Conservation (phyloP, 2,329 filamentous ascomycete genomes). For the Alternaria viburni region DNA sequence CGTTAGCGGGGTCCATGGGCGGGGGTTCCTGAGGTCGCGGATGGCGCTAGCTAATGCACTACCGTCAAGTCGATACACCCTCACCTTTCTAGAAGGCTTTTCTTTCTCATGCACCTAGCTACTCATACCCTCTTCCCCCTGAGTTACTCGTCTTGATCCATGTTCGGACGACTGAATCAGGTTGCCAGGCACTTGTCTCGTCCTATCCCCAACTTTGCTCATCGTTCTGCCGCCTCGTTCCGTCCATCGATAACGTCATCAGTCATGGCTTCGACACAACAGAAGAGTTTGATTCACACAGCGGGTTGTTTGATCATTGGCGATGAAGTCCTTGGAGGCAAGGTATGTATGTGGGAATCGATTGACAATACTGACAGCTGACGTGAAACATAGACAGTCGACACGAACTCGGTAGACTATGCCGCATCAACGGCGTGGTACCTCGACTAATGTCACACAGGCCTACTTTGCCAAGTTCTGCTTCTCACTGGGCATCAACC, state of each 20-base stretch:
- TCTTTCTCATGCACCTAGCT: conserved; percentile 24
- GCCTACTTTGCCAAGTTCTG: conserved; percentile 70
- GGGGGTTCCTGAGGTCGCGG: conserved; percentile 12
- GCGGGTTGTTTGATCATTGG: conserved; percentile 94
- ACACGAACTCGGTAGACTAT: conserved; percentile 63
- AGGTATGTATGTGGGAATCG: conserved; percentile 62
- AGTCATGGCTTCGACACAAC: conserved; percentile 58
- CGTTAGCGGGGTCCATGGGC: conserved; percentile 13
- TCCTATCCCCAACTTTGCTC: conserved; percentile 64
- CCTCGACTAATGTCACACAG: conserved; percentile 27
- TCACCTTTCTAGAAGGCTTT: conserved; percentile 5
- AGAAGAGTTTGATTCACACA: conserved; percentile 77
- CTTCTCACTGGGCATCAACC: conserved; percentile 67
- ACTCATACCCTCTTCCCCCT: conserved; percentile 13
- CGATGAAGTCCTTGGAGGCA: conserved; percentile 94
- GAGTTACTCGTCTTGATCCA: conserved; percentile 47
- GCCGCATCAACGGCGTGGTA: not conserved
- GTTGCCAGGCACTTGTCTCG: conserved; percentile 73
- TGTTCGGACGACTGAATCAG: conserved; percentile 80
- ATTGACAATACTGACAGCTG: conserved; percentile 19
- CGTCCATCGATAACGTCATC: conserved; percentile 47
- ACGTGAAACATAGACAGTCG: conserved; percentile 60
- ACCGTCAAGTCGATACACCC: conserved; percentile 7
- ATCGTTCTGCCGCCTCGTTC: conserved; percentile 51
- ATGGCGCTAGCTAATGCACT: conserved; percentile 20